Conservation (phyloP, 352 stramenopile genomes). For the Phytopythium sindhum region DNA sequence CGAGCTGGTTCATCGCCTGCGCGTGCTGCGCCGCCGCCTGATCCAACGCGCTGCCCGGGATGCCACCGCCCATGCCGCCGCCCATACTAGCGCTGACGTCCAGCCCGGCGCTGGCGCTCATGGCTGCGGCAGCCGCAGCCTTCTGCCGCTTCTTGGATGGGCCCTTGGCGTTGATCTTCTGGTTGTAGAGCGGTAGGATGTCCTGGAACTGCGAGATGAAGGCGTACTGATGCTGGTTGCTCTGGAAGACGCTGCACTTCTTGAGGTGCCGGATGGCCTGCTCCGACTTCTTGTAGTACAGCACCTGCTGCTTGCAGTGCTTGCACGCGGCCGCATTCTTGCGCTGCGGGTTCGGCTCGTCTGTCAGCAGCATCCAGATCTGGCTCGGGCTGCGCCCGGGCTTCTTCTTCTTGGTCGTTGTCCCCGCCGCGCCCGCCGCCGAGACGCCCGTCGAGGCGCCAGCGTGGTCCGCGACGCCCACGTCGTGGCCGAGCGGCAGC, state of each 20-base stretch:
- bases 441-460: background rate
- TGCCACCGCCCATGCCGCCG: constrained; percentile 13
- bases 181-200: constrained; percentile 77
- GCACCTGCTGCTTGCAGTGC: constrained; percentile 81
- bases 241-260: constrained; percentile 76
- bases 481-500: constrained; percentile 14
- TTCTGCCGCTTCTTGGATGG: constrained; percentile 67
- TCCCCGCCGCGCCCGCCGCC: background rate
- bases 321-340: constrained; percentile 77
- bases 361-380: constrained; percentile 83
- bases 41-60: constrained; percentile 31
- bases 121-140: constrained; percentile 10
- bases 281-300: constrained; percentile 88
- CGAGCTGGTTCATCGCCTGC: constrained; percentile 64
- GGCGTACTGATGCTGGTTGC: constrained; percentile 75
- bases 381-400: constrained; percentile 54
- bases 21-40: constrained; percentile 53
- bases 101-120: constrained; percentile 14
- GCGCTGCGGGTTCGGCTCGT: constrained; percentile 74
- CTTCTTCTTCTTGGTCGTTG: constrained; percentile 66
- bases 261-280: constrained; percentile 82
- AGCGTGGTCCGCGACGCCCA: background rate
- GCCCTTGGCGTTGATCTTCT: constrained; percentile 72
- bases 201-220: constrained; percentile 82
- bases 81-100: constrained; percentile 14